Percentiles rank a stretch among this genome's conserved stretches.
These are phyloP conservation scores for Talaromyces sp. DNA, from an alignment of 2,329 filamentous ascomycete species.

Conservation along the genomic window DNA sequence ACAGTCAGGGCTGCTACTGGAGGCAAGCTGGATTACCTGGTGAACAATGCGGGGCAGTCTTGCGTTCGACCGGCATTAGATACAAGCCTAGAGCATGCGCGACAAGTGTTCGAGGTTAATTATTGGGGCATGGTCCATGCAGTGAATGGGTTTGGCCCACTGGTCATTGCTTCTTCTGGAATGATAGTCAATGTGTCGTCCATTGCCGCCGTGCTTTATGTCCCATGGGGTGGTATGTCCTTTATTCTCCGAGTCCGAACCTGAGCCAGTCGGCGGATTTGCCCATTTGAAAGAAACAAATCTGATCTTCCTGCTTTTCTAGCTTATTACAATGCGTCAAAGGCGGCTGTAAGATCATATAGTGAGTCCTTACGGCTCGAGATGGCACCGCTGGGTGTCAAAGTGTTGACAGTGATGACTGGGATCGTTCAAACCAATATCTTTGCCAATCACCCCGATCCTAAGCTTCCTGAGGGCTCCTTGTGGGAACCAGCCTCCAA, in stretches of 20 bases:
- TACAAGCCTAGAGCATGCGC: not conserved
- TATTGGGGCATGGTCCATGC: not conserved
- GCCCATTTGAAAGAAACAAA: not conserved
- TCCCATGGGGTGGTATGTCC: no score
- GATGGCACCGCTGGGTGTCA: conserved; percentile 5
- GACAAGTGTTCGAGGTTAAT: not conserved
- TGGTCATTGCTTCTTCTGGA: not conserved
- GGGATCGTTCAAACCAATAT: conserved; percentile 24
- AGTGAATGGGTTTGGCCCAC: not conserved
- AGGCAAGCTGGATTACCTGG: not conserved
- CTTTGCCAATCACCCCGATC: conserved; percentile 12
- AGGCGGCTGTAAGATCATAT: not conserved
- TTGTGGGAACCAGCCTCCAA: no score
- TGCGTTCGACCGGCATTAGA: not conserved
- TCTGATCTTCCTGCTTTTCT: not conserved
- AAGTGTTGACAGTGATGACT: conserved; percentile 13
- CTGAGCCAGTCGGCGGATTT: no score
- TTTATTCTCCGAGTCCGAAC: no score
- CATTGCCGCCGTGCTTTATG: no score
- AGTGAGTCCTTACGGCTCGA: conserved; percentile 3
- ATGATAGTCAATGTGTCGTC: not conserved
- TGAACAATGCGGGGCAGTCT: not conserved
- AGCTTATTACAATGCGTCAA: not conserved
- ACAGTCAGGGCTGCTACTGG: not conserved
- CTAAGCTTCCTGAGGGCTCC: conserved; percentile 22